Conservation (phyloP, 768 basidiomycete genomes). For the Hericium coralloides region DNA sequence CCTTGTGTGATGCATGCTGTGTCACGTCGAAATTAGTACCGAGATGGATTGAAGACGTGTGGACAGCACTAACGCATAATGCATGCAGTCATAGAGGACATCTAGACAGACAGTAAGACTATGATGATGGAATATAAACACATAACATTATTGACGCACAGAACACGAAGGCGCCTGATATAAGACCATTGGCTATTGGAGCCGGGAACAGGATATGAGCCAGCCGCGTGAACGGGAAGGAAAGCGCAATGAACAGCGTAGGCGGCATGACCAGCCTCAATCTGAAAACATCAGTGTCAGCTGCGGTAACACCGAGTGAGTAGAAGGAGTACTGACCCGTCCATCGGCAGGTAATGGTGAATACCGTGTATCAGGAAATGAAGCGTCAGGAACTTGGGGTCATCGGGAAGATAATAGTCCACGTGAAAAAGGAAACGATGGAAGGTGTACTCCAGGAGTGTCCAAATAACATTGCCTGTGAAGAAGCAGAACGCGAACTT, state of each 20-base stretch:
- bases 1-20: slow-evolving; percentile 74
- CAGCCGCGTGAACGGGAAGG: slow-evolving; percentile 80
- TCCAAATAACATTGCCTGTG: slow-evolving; percentile 87
- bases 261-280: slow-evolving; percentile 98
- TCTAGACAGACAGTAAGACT: no score
- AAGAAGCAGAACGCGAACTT: slow-evolving; percentile 67
- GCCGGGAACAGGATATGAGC: slow-evolving; percentile 77
- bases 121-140: background rate
- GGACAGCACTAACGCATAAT: slow-evolving; percentile 64
- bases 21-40: slow-evolving; percentile 4
- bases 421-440: slow-evolving; percentile 98
- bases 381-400: slow-evolving; percentile 64
- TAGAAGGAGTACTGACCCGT: slow-evolving; percentile 42
- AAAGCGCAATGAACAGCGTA: slow-evolving; percentile 62
- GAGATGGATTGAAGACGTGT: background rate
- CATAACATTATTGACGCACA: slow-evolving; percentile 38
- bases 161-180: slow-evolving; percentile 73
- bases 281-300: slow-evolving; percentile 27
- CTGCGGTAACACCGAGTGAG: background rate
- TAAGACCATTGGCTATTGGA: slow-evolving; percentile 84
- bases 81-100: slow-evolving; percentile 82
- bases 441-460: slow-evolving; percentile 82
- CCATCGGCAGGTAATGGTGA: slow-evolving; percentile 98
- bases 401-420: slow-evolving; percentile 81
- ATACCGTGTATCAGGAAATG: slow-evolving; percentile 95